These are phyloP conservation scores for Zalaria obscura DNA, from an alignment of 2,329 filamentous ascomycete genomes.

Conservation along the genomic window DNA sequence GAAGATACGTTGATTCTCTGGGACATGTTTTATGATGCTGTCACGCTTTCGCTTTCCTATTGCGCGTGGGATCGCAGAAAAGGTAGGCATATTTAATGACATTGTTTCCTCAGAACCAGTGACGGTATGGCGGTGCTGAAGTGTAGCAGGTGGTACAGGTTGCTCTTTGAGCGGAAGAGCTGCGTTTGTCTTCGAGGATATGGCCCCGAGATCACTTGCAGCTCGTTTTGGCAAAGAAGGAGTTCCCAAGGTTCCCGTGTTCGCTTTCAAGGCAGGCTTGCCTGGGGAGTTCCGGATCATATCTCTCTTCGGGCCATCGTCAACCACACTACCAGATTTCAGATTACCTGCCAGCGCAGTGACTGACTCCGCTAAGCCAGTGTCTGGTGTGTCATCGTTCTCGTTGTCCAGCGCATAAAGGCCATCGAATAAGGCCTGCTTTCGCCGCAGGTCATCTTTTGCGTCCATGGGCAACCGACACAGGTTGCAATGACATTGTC, in stretches of 20 bases:
- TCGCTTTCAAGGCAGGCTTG: no score
- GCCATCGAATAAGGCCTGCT: constrained; percentile 10
- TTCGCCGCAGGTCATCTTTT: constrained; percentile 1
- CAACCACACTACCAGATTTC: no score
- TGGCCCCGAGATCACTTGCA: no score
- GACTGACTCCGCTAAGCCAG: constrained; percentile 10
- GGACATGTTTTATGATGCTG: constrained; percentile 7
- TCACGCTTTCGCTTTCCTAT: constrained; percentile 16
- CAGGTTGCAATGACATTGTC: no score
- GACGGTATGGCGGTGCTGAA: not conserved
- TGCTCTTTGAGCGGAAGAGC: no score
- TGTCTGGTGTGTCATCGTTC: constrained; percentile 9
- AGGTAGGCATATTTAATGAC: constrained; percentile 7
- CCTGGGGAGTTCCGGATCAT: no score
- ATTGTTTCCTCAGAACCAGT: constrained; percentile 5
- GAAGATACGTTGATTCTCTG: constrained; percentile 16
- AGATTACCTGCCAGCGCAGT: constrained; percentile 6
- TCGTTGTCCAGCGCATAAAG: constrained; percentile 10
- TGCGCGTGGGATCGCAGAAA: constrained; percentile 5
- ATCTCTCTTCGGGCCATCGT: no score
- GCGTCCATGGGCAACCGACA: no score
- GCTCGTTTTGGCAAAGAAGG: no score
- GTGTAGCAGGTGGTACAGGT: not conserved
- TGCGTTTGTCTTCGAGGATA: no score
- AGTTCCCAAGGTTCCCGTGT: no score